These are phyloP conservation scores for Starmerella roubikii DNA, from an alignment of 805 yeast species.

Conservation along the genomic window DNA sequence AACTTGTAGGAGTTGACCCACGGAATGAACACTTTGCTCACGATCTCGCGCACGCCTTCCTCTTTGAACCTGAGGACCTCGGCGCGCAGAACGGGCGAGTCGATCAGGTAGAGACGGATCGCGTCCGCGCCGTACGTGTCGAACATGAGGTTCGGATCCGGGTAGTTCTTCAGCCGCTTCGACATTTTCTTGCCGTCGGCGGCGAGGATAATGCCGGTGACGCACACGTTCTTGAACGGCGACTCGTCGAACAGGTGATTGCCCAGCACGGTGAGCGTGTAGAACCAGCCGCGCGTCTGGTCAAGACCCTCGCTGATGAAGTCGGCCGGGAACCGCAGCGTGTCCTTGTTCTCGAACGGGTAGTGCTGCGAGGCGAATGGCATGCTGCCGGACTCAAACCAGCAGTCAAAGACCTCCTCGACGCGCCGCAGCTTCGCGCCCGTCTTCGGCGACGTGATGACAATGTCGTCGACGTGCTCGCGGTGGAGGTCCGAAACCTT, in stretches of 20 bases:
- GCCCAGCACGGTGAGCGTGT: slow-evolving; percentile 89
- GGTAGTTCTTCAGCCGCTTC: slow-evolving; percentile 92
- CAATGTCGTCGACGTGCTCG: slow-evolving; percentile 77
- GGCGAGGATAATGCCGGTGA: slow-evolving; percentile 91
- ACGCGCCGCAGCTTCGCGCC: slow-evolving; percentile 78
- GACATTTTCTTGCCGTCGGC: slow-evolving; percentile 99
- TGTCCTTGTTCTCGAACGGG: slow-evolving; percentile 77
- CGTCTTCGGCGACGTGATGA: slow-evolving; percentile 84
- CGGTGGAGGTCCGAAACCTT: slow-evolving; percentile 84
- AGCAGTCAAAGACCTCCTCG: slow-evolving; percentile 97
- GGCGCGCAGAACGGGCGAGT: slow-evolving; percentile 94
- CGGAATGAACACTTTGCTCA: slow-evolving; percentile 87
- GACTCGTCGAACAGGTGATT: slow-evolving; percentile 84
- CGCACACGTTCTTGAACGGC: slow-evolving; percentile 91
- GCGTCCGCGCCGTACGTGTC: slow-evolving; percentile 96
- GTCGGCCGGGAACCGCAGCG: slow-evolving; percentile 81
- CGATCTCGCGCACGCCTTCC: slow-evolving; percentile 97
- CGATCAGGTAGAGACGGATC: slow-evolving; percentile 83
- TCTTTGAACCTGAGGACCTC: slow-evolving; percentile 95
- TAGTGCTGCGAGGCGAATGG: slow-evolving; percentile 95
- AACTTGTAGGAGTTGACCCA: slow-evolving; percentile 98
- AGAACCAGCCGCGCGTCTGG: slow-evolving; percentile 99
- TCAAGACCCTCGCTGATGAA: slow-evolving; percentile 97
- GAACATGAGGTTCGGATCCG: slow-evolving; percentile 77
- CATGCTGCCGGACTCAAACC: slow-evolving; percentile 99